Conservation (phyloP, 2,329 filamentous ascomycete genomes). For the Ophiobolus disseminans region DNA sequence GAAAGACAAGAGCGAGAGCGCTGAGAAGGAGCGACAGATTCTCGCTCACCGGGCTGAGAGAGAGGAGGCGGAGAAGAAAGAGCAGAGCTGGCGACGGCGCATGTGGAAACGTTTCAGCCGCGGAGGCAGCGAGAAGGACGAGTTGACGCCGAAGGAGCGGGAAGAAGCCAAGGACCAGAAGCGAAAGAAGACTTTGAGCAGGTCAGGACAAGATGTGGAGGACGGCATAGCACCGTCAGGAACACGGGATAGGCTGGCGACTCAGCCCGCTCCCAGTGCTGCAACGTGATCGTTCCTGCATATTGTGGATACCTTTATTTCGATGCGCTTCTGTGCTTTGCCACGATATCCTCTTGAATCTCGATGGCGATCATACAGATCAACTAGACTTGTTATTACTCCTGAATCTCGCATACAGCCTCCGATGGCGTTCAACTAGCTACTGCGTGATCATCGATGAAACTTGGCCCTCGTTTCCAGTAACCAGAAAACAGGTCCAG, state of each 20-base stretch:
- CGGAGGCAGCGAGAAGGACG: conserved; percentile 21
- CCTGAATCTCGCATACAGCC: neutral
- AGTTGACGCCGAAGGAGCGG: conserved; percentile 23
- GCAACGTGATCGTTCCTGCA: conserved; percentile 21
- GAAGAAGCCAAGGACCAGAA: conserved; percentile 31
- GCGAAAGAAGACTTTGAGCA: conserved; percentile 38
- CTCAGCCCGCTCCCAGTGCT: conserved; percentile 4
- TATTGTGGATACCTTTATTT: conserved; percentile 3
- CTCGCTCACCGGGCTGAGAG: conserved; percentile 51
- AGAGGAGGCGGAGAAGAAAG: conserved; percentile 54
- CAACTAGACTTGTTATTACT: neutral
- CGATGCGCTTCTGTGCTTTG: conserved; percentile 2
- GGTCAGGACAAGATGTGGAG: conserved; percentile 45
- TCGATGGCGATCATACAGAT: neutral
- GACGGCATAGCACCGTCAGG: conserved; percentile 45
- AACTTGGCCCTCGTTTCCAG: conserved; percentile 3
- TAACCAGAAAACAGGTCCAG: conserved; percentile 21
- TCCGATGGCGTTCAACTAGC: conserved; percentile 1
- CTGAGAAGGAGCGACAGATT: conserved; percentile 66
- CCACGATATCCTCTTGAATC: conserved; percentile 5
- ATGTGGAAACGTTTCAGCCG: conserved; percentile 39
- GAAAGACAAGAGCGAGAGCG: conserved; percentile 65
- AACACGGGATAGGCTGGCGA: conserved; percentile 27
- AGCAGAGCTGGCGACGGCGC: conserved; percentile 40
- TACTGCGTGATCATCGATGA: conserved; percentile 14